Conservation (phyloP, 2,329 filamentous ascomycete genomes). For the Neoscytalidium dimidiatum region DNA sequence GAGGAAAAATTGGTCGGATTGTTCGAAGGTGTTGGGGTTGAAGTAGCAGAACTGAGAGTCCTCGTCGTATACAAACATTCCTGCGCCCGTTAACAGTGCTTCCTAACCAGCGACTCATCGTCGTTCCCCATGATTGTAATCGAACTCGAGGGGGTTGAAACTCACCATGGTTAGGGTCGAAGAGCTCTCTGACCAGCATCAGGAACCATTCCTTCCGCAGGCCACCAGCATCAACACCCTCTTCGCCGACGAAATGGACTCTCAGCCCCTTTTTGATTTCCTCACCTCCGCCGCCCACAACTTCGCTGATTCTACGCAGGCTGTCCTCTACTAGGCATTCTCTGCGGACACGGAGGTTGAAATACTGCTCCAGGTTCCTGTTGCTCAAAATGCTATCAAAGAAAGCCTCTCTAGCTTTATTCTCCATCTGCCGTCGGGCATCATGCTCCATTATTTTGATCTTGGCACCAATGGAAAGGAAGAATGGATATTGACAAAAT, state of each 20-base stretch:
- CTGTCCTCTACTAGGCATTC: constrained; percentile 90
- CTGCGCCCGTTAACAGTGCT: constrained; percentile 45
- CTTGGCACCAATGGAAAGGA: constrained; percentile 89
- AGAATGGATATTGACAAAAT: constrained; percentile 91
- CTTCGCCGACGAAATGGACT: constrained; percentile 84
- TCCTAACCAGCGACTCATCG: neutral
- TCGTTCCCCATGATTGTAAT: neutral
- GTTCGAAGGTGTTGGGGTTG: constrained; percentile 86
- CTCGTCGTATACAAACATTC: constrained; percentile 90
- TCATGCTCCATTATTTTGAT: constrained; percentile 89
- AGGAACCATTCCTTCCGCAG: constrained; percentile 95
- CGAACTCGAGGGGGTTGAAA: neutral
- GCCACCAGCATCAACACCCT: constrained; percentile 87
- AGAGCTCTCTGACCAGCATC: constrained; percentile 82
- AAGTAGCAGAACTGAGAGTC: constrained; percentile 92
- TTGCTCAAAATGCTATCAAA: constrained; percentile 83
- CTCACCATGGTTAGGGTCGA: constrained; percentile 85
- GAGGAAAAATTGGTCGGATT: constrained; percentile 87
- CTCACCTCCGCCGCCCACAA: constrained; percentile 75
- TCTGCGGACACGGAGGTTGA: constrained; percentile 74
- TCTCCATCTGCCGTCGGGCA: constrained; percentile 84
- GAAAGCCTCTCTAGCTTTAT: constrained; percentile 84
- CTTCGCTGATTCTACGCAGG: constrained; percentile 79
- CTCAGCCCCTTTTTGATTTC: constrained; percentile 89
- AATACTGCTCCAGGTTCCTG: constrained; percentile 72